Evolutionary conservation across 2,329 filamentous ascomycete genomes (phyloP), one percentile per base, ranked within the genome.

Genomic region (Penicillium griseofulvum): DNA sequence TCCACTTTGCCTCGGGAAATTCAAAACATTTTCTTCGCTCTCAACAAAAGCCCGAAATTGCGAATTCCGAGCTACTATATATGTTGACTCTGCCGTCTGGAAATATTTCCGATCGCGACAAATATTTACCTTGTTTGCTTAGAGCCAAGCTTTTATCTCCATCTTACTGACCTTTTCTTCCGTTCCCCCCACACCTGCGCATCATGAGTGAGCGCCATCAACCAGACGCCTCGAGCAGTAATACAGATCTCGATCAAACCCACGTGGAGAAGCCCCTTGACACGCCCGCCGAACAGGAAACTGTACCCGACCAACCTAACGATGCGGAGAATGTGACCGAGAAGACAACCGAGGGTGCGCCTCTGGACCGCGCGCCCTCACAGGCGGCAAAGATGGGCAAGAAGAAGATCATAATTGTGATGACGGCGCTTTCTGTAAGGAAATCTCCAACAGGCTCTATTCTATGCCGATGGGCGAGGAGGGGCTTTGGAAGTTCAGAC

Each of bases 391-490:
- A 68, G 39, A 63, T 77, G 62, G 69, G 72, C 22, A 75, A 71
- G 60, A 72, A 72, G 48, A 71, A 75, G 62, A 73, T 76, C 31
- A 52, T 68, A 11, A 63, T 76, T 22, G 74, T 78, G 36, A 76
- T 78, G 71, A 60, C 65, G 12, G 74, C 74, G 5, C 69, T 78
- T 38, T 75, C 73, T 59, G 71, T 74, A 71, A 62, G 70, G 11
- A 54, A 48, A 24, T 22, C 12, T 51, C 41, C 34, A 31, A 36
- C 19, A 24, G 10, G 14, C 16, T 10, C 17, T n/a, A n/a, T n/a
- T n/a, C n/a, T n/a, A n/a, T 33, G 28, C 28, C 8, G 5, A 37
- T 39, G 17, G 5, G 31, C 43, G 43, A 19, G 19, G 17, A 26
- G 14, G 8, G 8, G 2, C 14, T 26, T 11, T 17, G 24, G n/a